Evolutionary conservation across 768 basidiomycete genomes (phyloP).

Genomic region (Cubamyces lactineus): DNA sequence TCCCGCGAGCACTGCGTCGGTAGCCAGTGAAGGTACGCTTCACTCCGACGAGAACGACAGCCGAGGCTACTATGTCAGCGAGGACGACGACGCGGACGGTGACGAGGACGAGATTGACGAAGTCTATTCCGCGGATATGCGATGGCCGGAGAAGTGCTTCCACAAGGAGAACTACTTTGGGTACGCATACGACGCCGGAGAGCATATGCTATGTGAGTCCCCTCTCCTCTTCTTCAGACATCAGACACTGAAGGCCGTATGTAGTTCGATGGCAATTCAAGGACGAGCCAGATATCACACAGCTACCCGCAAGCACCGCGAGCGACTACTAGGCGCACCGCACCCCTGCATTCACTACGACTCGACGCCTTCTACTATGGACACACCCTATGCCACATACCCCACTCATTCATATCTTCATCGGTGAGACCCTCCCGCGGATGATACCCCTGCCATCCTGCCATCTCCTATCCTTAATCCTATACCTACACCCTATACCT

Average conservation of each 20-base stretch:
- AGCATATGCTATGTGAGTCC: constrained; percentile 40
- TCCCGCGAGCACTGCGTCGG: neutral
- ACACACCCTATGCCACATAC: neutral
- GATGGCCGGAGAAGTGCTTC: constrained; percentile 38
- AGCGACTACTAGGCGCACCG: constrained; percentile 2
- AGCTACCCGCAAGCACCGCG: constrained; percentile 26
- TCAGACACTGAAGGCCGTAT: too few species aligned
- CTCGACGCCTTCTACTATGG: neutral
- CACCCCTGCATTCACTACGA: too few species aligned
- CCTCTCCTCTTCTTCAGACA: neutral
- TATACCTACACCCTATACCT: constrained; percentile 4
- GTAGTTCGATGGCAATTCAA: constrained; percentile 31
- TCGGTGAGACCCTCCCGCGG: neutral
- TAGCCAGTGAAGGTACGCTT: neutral
- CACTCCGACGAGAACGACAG: neutral
- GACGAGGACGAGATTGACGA: constrained; percentile 29
- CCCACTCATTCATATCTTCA: neutral
- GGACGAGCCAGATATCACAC: constrained; percentile 22
- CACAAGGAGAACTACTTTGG: constrained; percentile 38
- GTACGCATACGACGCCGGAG: constrained; percentile 41
- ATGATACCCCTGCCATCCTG: neutral
- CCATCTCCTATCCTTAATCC: constrained; percentile 1
- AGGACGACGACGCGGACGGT: constrained; percentile 20
- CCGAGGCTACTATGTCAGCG: constrained; percentile 5
- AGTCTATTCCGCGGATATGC: constrained; percentile 30